Base-by-base conservation (phyloP, 2,329 filamentous ascomycete genomes). In the Beauveria brongniartii region DNA sequence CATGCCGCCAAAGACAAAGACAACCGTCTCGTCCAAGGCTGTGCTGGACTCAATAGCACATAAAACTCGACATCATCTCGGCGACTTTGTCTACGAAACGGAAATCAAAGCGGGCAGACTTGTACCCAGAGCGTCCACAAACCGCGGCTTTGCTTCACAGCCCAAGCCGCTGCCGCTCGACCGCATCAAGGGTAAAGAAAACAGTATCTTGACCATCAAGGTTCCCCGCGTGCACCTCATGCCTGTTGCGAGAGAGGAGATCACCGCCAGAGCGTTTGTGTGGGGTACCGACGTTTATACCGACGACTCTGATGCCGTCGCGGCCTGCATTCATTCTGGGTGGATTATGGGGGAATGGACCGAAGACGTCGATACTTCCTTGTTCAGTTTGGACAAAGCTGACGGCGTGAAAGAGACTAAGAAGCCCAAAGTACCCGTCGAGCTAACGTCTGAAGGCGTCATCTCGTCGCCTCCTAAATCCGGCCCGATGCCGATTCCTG, bases 271-370 rank as follows among this genome's bases (percentile, higher is more conserved):
- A 40, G 83, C 89, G 22, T 90, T 90, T 8, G 73, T 99, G 0
- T 99, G 93, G 92, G 94, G 94, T 1, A 94, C 91, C 0, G 92
- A 95, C 43, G 83, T 99, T 7, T 97, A 97, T 71, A 96, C 92
- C 0, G 94, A 99, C 67, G 94, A 99, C 73, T 96, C 92, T 0
- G 94, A 99, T 70, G 86, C 94, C 0, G 82, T 99, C 26, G 93
- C 92, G 0, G 92, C 93, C 2, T 93, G 92, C 63, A 93, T 99
- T 51, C 94, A 99, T 72, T 87, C 87, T 1, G 94, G 94, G 3
- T 97, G 92, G 86, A 89, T 99, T 66, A 86, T 88, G 47, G 93
- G 93, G 40, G 91, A 92, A 67, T 96, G 92, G 89, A 80, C 85
- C 5, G 86, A 92, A 7, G 88, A 91, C 41, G 83, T 94, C 1